Evolutionary conservation across 805 yeast genomes (phyloP), one percentile per base, ranked within the genome.

Genomic region (Ogataea pilisensis): DNA sequence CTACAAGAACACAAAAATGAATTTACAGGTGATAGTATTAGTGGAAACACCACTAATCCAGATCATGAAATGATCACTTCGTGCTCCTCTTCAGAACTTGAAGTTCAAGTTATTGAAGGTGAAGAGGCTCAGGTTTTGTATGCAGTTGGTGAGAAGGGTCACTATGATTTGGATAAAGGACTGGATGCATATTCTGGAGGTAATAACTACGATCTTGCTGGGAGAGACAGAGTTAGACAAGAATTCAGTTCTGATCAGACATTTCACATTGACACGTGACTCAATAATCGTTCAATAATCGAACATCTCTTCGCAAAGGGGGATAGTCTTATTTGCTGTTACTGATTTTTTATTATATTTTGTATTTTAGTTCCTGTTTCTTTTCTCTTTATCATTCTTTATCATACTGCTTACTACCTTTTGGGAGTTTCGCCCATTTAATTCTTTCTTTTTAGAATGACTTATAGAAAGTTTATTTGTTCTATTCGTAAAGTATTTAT

Each of bases 21-120:
- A 29, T n/a, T n/a, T n/a, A n/a, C n/a, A n/a, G n/a, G n/a, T n/a
- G n/a, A n/a, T n/a, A n/a, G n/a, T n/a, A n/a, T n/a, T n/a, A n/a
- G n/a, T n/a, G n/a, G n/a, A n/a, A n/a, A n/a, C n/a, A 21, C 17
- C 14, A 8, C 25, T 17, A 22, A 34, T 33, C 36, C 35, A 31
- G 31, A 25, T 20, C 34, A 43, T 33, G 45, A 39, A 31, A 22
- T 21, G 38, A 37, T 42, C 21, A 32, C 35, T 26, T 29, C 44
- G 12, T 35, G 35, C 2, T 40, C 47, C 3, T 31, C 44, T 14
- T 18, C 42, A 2, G 45, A 47, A 14, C 27, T 42, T 19, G 48
- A 44, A 25, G 31, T 44, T 25, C 35, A 45, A 26, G 43, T 45
- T 14, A 39, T 47, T 17, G 51, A 47, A 27, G 51, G 46, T 4